Base-by-base conservation (phyloP, 495 filamentous ascomycete species). In the Eremomyces bilateralis region DNA sequence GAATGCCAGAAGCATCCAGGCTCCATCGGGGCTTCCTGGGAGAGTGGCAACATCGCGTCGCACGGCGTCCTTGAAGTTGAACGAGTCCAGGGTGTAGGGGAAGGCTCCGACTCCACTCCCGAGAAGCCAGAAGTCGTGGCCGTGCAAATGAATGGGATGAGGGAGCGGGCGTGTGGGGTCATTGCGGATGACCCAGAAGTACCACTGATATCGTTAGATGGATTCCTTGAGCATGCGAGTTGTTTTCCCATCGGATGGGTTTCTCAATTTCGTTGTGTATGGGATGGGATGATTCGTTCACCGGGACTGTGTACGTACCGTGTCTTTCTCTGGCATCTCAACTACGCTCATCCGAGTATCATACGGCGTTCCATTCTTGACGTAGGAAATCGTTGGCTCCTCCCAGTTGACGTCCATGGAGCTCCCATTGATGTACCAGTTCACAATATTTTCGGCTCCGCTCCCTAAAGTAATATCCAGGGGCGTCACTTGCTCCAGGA, bases 141-240 rank as follows among this genome's bases (percentile, higher is more conserved):
- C 49, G 38, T 52, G 50, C 16, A 53, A 33, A 39, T 52, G 47
- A 31, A 54, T 49, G 3, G 48, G 46, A 27, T 50, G 50, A 16
- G 47, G 46, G 1, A 52, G 29, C 4, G 46, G 41, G 19, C 51
- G 29, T 6, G 39, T 18, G 4, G 35, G 38, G 35, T 42, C 39
- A n/a, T 44, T 19, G 31, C 52, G 52, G 36, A 56, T 48, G 18
- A 56, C 34, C 49, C 52, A 54, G 39, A 52, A 54, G 34, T 47
- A 46, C 47, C 45, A 56, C n/a, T n/a, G 33, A 51, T 53, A 21
- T 45, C 37, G 4, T 3, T 34, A 4, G 8, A 15, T 2, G 49
- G 39, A 36, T n/a, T n/a, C n/a, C n/a, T n/a, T n/a, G n/a, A n/a
- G n/a, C n/a, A n/a, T n/a, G n/a, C n/a, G n/a, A n/a, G n/a, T n/a